Percentiles rank a stretch among this genome's conserved stretches.
Conservation (phyloP, 2,329 filamentous ascomycete species). For the Hypoxylon sp. region DNA sequence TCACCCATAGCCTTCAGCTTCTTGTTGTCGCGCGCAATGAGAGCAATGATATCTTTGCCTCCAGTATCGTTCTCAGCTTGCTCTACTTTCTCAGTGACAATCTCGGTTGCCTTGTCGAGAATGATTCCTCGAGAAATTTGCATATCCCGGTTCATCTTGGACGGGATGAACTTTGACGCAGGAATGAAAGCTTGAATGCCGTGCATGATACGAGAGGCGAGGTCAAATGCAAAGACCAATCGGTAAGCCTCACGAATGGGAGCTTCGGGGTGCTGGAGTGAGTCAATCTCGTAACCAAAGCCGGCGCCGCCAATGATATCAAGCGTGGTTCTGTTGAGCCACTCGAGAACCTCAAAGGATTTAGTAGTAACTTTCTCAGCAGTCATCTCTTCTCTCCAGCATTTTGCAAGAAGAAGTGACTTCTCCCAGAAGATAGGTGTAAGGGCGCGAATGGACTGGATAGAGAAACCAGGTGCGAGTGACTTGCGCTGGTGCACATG, state of each 20-base stretch:
- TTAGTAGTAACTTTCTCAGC: slow-evolving; percentile 50
- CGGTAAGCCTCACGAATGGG: slow-evolving; percentile 60
- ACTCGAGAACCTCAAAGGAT: slow-evolving; percentile 58
- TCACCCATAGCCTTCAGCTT: slow-evolving; percentile 58
- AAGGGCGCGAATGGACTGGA: slow-evolving; percentile 57
- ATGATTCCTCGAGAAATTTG: slow-evolving; percentile 56
- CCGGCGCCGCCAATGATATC: slow-evolving; percentile 62
- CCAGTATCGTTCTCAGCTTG: slow-evolving; percentile 53
- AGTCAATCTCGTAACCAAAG: slow-evolving; percentile 60
- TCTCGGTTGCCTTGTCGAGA: slow-evolving; percentile 55
- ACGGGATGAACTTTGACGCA: slow-evolving; percentile 57
- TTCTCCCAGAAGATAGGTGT: slow-evolving; percentile 60
- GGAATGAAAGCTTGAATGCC: slow-evolving; percentile 61
- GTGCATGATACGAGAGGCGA: slow-evolving; percentile 56
- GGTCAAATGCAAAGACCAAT: slow-evolving; percentile 60
- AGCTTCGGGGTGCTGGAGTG: slow-evolving; percentile 56
- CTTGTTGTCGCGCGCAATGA: slow-evolving; percentile 60
- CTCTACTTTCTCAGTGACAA: slow-evolving; percentile 56
- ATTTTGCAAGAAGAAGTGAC: slow-evolving; percentile 60
- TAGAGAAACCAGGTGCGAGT: slow-evolving; percentile 58
- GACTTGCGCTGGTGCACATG: slow-evolving; percentile 60
- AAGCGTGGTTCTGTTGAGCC: slow-evolving; percentile 61
- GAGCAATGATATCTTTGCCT: slow-evolving; percentile 58
- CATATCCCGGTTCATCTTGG: slow-evolving; percentile 59
- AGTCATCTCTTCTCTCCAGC: slow-evolving; percentile 58